Conservation (phyloP, 2,329 filamentous ascomycete genomes). For the Leptodontidium sp. region DNA sequence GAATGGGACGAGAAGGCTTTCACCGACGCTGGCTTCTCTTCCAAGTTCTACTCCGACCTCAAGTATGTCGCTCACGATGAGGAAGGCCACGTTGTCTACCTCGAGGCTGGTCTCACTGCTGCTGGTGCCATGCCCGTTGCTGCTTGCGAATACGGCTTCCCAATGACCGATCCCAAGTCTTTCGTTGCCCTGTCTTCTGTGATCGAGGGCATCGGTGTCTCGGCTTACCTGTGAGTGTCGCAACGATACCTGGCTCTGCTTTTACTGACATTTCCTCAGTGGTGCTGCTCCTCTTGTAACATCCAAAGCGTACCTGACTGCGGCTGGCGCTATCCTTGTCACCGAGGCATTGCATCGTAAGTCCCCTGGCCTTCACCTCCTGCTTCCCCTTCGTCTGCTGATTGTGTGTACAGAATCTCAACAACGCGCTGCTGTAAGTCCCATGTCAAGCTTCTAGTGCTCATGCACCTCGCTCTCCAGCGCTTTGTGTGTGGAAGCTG, state of each 20-base stretch:
- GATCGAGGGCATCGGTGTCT: conserved; percentile 65
- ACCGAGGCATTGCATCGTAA: conserved; percentile 69
- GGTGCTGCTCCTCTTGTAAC: conserved; percentile 67
- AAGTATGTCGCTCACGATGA: conserved; percentile 65
- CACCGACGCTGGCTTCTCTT: conserved; percentile 57
- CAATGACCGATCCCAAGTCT: conserved; percentile 54
- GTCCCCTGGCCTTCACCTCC: neutral
- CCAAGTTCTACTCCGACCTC: conserved; percentile 64
- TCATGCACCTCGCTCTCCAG: too few relatives aligned
- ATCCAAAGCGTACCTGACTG: conserved; percentile 65
- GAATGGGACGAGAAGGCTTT: conserved; percentile 64
- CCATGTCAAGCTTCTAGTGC: too few relatives aligned
- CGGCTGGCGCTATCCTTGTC: conserved; percentile 70
- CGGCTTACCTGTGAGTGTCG: conserved; percentile 58
- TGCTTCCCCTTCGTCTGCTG: neutral
- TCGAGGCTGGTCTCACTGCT: conserved; percentile 54
- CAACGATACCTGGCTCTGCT: neutral
- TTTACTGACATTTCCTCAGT: neutral
- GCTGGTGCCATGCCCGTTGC: conserved; percentile 61
- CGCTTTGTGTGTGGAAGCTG: neutral
- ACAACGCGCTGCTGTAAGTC: conserved; percentile 55
- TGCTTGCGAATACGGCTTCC: conserved; percentile 65
- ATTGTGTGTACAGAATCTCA: conserved; percentile 53
- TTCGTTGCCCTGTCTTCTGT: conserved; percentile 63
- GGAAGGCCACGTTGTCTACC: conserved; percentile 63